phyloP scores from a whole-genome alignment of 495 filamentous ascomycete species.

The Pyrenula massariospora region DNA sequence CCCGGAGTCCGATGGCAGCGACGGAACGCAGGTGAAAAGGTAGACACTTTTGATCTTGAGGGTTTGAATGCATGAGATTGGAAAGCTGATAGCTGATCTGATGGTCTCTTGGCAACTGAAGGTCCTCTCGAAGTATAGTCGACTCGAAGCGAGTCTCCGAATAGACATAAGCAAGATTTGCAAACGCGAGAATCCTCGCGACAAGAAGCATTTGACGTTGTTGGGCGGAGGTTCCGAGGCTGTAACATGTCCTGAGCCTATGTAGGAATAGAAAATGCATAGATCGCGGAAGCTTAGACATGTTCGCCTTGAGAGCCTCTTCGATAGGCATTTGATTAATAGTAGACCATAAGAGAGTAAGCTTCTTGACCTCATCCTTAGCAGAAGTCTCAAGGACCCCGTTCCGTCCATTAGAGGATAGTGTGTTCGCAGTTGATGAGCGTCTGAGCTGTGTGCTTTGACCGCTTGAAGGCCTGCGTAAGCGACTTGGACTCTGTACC shows the following conservation, averaged over 20 bases:
- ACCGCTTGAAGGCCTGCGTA: neutral
- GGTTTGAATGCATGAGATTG: slow-evolving; percentile 69
- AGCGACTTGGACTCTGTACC: neutral
- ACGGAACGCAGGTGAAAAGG: slow-evolving; percentile 73
- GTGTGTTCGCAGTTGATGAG: slow-evolving; percentile 29
- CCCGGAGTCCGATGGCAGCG: slow-evolving; percentile 69
- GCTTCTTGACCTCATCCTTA: slow-evolving; percentile 37
- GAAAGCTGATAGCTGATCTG: slow-evolving; percentile 88
- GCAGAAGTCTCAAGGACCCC: neutral
- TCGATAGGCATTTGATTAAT: slow-evolving; percentile 51
- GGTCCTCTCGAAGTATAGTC: slow-evolving; percentile 76
- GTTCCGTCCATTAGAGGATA: slow-evolving; percentile 5
- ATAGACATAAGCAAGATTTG: slow-evolving; percentile 84
- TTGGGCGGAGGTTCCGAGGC: slow-evolving; percentile 50
- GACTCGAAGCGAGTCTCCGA: slow-evolving; percentile 67
- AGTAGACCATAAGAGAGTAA: slow-evolving; percentile 58
- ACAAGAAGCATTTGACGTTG: slow-evolving; percentile 66
- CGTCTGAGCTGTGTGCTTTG: slow-evolving; percentile 26
- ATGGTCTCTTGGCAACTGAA: slow-evolving; percentile 78
- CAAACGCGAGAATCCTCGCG: slow-evolving; percentile 75
- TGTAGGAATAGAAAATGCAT: slow-evolving; percentile 79
- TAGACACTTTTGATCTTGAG: slow-evolving; percentile 51
- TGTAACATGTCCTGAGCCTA: slow-evolving; percentile 68
- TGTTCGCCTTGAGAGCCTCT: slow-evolving; percentile 50
- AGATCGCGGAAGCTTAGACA: slow-evolving; percentile 57